phyloP scores from a whole-genome alignment of 2,329 filamentous ascomycete species.

The Hypoxylon sp. region DNA sequence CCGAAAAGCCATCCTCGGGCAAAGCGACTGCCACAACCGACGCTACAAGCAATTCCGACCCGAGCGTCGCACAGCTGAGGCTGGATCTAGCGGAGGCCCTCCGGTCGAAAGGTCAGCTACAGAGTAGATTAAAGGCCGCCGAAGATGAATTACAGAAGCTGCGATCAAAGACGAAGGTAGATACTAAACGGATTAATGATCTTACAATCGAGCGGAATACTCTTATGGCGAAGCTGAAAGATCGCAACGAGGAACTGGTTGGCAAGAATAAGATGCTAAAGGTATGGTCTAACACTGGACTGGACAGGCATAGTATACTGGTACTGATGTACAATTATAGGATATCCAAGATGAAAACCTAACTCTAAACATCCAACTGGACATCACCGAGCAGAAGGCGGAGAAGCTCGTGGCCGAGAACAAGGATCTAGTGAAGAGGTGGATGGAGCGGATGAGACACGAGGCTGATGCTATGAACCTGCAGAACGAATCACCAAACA shows the following conservation, averaged over 20 bases:
- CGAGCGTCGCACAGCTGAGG: constrained; percentile 66
- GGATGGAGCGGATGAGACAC: constrained; percentile 88
- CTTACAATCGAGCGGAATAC: constrained; percentile 74
- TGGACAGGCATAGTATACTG: not conserved
- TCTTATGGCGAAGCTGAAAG: constrained; percentile 77
- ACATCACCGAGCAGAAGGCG: constrained; percentile 83
- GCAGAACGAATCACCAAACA: constrained; percentile 64
- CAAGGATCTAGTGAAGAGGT: constrained; percentile 87
- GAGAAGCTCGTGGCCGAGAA: constrained; percentile 85
- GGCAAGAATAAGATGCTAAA: constrained; percentile 88
- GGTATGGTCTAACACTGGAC: constrained; percentile 59
- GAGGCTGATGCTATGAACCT: constrained; percentile 91
- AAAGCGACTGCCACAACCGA: constrained; percentile 45
- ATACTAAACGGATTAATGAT: constrained; percentile 72
- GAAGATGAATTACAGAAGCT: constrained; percentile 75
- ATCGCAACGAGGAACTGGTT: constrained; percentile 86
- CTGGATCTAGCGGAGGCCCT: constrained; percentile 83
- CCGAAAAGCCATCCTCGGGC: constrained; percentile 49
- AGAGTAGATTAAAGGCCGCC: constrained; percentile 73
- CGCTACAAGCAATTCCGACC: constrained; percentile 49
- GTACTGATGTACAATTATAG: constrained; percentile 55
- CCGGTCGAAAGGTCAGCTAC: constrained; percentile 77
- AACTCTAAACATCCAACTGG: constrained; percentile 87
- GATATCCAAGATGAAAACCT: constrained; percentile 95
- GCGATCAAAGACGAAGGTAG: constrained; percentile 71